Evolutionary conservation across 1,284 basidiomycete genomes (phyloP).

Genomic region (Amylostereum areolatum): DNA sequence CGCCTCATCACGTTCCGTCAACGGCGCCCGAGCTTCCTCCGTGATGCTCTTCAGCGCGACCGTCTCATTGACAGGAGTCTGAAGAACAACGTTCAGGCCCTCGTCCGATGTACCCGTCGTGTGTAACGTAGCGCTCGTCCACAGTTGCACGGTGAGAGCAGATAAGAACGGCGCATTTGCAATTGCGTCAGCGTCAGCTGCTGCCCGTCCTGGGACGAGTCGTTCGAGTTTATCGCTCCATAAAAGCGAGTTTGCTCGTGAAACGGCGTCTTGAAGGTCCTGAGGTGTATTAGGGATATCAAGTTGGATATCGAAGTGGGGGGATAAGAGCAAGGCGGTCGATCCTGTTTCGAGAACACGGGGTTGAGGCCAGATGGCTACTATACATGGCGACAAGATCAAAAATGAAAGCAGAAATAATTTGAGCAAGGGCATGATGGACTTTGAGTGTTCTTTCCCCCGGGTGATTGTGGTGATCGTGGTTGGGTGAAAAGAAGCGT

Average conservation of each 20-base stretch:
- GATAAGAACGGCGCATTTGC: conserved; percentile 20
- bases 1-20: conserved; percentile 36
- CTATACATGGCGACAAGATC: too few species aligned
- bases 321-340: conserved; percentile 42
- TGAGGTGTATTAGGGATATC: conserved; percentile 27
- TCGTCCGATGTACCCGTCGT: neutral
- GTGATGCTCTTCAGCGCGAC: conserved; percentile 32
- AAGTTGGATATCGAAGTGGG: conserved; percentile 39
- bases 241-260: conserved; percentile 32
- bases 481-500: too few species aligned
- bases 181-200: conserved; percentile 30
- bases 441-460: too few species aligned
- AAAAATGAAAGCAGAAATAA: too few species aligned
- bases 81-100: neutral
- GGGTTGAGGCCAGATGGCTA: conserved; percentile 62
- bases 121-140: conserved; percentile 12
- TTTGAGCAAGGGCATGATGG: too few species aligned
- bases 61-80: neutral
- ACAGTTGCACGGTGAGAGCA: conserved; percentile 37
- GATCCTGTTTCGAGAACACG: conserved; percentile 41
- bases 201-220: conserved; percentile 45
- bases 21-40: conserved; percentile 46
- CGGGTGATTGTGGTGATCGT: too few species aligned
- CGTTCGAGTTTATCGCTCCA: conserved; percentile 37
- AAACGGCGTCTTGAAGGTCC: conserved; percentile 42